Evolutionary conservation across 148 eudicot species (phyloP).

Genomic region (Rhododendron henanense): DNA sequence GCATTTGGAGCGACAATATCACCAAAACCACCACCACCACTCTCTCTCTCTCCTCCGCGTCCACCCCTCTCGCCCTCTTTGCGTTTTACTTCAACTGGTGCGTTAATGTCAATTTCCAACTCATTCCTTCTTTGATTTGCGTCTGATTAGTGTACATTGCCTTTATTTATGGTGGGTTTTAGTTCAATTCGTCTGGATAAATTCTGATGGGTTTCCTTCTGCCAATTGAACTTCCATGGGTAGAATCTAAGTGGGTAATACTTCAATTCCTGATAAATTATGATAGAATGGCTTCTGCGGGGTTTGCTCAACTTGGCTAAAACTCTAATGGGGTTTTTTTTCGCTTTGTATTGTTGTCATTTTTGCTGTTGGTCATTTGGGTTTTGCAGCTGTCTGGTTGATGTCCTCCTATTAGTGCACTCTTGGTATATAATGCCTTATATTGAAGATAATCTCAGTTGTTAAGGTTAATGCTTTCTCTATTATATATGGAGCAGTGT

Average conservation of each 20-base stretch:
- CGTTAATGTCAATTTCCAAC: conserved; percentile 3
- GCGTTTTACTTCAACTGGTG: conserved; percentile 32
- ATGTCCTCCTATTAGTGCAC: not conserved
- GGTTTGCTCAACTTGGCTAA: not conserved
- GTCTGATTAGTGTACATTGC: not conserved
- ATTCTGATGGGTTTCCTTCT: not conserved
- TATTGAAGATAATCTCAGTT: not conserved
- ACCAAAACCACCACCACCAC: not conserved
- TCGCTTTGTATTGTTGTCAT: not conserved
- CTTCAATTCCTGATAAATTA: too few species aligned
- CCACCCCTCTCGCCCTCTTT: conserved; percentile 11
- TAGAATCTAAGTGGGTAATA: not conserved
- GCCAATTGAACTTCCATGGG: not conserved
- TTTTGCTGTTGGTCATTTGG: not conserved
- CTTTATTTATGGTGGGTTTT: not conserved
- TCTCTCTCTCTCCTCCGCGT: conserved; percentile 20
- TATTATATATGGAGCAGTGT: not conserved
- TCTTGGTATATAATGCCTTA: not conserved
- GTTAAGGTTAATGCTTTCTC: not conserved
- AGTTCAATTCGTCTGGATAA: not conserved
- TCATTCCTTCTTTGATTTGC: not conserved
- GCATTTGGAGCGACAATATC: not conserved
- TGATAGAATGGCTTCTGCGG: not conserved
- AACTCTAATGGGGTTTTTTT: not conserved
- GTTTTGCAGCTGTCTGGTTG: not conserved